Conservation (phyloP, 371 early-diverging fungal genomes). For the Saksenaea oblongispora region DNA sequence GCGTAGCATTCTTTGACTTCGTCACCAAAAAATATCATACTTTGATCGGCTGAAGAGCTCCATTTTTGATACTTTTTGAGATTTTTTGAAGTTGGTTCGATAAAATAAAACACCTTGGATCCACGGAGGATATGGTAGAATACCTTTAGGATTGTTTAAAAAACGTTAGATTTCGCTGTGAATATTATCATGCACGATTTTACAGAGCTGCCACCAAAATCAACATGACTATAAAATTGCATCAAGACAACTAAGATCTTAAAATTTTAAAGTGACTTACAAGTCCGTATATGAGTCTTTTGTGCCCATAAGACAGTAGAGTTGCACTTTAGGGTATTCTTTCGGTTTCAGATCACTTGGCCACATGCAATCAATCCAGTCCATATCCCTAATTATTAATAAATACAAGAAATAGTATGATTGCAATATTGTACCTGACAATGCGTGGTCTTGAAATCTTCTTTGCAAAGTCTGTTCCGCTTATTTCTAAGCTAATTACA, state of each 20-base stretch:
- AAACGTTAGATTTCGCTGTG: neutral
- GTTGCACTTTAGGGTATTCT: slow-evolving; percentile 83
- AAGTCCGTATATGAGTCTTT: slow-evolving; percentile 88
- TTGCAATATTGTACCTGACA: slow-evolving; percentile 57
- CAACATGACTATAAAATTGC: slow-evolving; percentile 66
- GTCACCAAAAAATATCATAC: slow-evolving; percentile 77
- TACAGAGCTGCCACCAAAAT: slow-evolving; percentile 91
- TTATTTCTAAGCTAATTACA: slow-evolving; percentile 88
- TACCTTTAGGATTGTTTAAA: slow-evolving; percentile 44
- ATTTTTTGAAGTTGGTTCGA: slow-evolving; percentile 81
- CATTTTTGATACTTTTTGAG: slow-evolving; percentile 85
- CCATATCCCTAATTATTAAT: slow-evolving; percentile 61
- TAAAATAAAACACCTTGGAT: slow-evolving; percentile 84
- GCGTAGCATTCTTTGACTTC: slow-evolving; percentile 70
- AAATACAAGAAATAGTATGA: neutral
- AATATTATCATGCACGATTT: slow-evolving; percentile 22
- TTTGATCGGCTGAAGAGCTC: slow-evolving; percentile 84
- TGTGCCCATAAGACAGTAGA: slow-evolving; percentile 92
- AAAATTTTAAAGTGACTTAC: slow-evolving; percentile 44
- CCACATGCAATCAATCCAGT: slow-evolving; percentile 89
- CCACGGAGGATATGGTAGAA: slow-evolving; percentile 87
- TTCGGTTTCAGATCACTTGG: slow-evolving; percentile 56
- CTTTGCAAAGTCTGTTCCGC: slow-evolving; percentile 68
- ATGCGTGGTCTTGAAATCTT: slow-evolving; percentile 70
- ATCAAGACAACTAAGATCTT: neutral